Evolutionary conservation across 1,139 yeast species (phyloP).

Genomic region (Candida sanyaensis): DNA sequence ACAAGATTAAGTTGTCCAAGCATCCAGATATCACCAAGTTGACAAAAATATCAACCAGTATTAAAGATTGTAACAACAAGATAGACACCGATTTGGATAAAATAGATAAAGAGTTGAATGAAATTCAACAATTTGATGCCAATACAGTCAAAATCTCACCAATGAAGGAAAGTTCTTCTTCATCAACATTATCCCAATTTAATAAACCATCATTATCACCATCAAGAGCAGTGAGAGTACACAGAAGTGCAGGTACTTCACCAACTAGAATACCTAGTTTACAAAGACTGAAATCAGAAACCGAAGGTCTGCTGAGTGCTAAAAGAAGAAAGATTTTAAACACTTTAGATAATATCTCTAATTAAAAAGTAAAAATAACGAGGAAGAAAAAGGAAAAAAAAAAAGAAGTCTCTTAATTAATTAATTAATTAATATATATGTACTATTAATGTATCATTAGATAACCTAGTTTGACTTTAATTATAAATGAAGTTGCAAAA

Average conservation of each 20-base stretch:
- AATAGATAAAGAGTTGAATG: constrained; percentile 10
- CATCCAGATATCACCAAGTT: constrained; percentile 6
- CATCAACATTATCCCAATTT: neutral
- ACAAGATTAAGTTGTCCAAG: constrained; percentile 1
- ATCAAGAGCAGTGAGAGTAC: neutral
- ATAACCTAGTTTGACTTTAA: neutral
- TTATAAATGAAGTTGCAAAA: neutral
- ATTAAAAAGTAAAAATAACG: neutral
- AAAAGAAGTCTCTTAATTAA: no score
- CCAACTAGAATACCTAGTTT: constrained; percentile 13
- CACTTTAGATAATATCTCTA: constrained; percentile 6
- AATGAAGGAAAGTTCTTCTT: constrained; percentile 2
- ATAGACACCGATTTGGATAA: constrained; percentile 7
- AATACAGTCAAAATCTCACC: constrained; percentile 14
- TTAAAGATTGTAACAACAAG: constrained; percentile 4
- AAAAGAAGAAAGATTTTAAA: constrained; percentile 11
- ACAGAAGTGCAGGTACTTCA: constrained; percentile 1
- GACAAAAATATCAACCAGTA: constrained; percentile 7
- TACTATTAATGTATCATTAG: neutral
- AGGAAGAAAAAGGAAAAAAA: no score
- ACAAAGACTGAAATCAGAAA: constrained; percentile 8
- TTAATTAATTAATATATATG: neutral
- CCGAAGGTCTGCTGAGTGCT: neutral
- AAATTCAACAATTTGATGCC: constrained; percentile 14
- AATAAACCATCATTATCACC: constrained; percentile 2